A percentile compares a stretch with the other conserved stretches of the same genome.
Conservation (phyloP, 202 grass and related monocot species). For the Cymbopogon flexuosus region DNA sequence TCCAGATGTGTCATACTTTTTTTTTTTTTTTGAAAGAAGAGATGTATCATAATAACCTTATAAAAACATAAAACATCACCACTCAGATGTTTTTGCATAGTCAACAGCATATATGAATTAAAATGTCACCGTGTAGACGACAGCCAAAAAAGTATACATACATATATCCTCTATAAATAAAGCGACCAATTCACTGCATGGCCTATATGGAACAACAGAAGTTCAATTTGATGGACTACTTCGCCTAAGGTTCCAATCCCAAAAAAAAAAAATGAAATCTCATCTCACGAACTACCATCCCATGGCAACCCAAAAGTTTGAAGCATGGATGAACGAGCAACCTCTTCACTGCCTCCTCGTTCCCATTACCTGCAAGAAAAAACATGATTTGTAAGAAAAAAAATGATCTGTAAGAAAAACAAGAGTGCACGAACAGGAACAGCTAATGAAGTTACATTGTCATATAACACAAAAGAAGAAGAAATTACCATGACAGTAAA, state of each 20-base stretch:
- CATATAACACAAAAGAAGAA: background rate
- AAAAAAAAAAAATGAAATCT: background rate
- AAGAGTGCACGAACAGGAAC: no score
- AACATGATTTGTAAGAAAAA: no score
- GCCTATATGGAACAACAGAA: background rate
- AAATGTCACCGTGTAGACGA: background rate
- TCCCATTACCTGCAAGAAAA: conserved; percentile 22
- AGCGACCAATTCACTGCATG: background rate
- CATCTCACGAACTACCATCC: background rate
- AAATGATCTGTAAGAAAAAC: background rate
- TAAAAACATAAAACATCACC: background rate
- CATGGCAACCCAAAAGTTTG: background rate
- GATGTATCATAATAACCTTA: no score
- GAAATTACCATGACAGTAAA: background rate
- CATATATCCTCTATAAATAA: background rate
- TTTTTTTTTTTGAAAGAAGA: no score
- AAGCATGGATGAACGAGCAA: background rate
- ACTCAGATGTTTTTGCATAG: background rate
- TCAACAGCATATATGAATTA: background rate
- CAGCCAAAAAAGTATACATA: background rate
- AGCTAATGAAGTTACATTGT: background rate
- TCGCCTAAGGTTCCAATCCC: background rate
- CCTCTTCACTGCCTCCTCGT: background rate
- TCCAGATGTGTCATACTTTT: no score
- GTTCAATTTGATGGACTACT: background rate